Conservation (phyloP, 2,329 filamentous ascomycete genomes). For the Fusarium sp. region DNA sequence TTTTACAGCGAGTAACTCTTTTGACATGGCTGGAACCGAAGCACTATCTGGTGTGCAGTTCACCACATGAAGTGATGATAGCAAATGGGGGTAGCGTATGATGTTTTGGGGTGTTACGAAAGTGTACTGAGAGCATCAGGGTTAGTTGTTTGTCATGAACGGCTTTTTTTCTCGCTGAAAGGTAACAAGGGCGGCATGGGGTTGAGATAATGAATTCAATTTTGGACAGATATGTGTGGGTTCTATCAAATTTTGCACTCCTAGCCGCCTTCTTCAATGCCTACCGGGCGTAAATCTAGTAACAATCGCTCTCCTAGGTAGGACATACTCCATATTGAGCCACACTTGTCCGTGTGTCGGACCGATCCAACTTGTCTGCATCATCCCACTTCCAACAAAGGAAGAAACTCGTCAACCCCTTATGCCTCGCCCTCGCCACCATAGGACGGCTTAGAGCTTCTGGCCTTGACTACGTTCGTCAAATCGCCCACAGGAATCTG, state of each 20-base stretch:
- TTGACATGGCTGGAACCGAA: not conserved
- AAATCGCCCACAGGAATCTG: constrained; percentile 67
- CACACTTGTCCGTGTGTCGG: not conserved
- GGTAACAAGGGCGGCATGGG: not conserved
- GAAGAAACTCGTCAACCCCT: not conserved
- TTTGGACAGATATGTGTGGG: not conserved
- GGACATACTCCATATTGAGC: not conserved
- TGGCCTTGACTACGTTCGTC: constrained; percentile 56
- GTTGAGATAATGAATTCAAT: not conserved
- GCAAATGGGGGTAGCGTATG: not conserved
- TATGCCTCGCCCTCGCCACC: not conserved
- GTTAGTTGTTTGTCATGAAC: not conserved
- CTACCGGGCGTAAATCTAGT: not conserved
- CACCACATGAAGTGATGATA: not conserved
- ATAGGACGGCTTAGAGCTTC: constrained; percentile 12
- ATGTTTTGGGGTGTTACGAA: not conserved
- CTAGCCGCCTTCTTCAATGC: too few species aligned
- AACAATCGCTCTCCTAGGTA: not conserved
- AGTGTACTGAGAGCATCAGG: not conserved
- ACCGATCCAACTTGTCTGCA: not conserved
- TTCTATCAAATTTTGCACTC: not conserved
- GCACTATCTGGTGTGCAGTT: not conserved
- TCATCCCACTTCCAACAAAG: not conserved
- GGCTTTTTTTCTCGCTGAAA: not conserved
- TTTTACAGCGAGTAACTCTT: not conserved